Evolutionary conservation across 2,329 filamentous ascomycete species (phyloP), one percentile per base, ranked within the genome.

Genomic region (Cryphonectria japonica): DNA sequence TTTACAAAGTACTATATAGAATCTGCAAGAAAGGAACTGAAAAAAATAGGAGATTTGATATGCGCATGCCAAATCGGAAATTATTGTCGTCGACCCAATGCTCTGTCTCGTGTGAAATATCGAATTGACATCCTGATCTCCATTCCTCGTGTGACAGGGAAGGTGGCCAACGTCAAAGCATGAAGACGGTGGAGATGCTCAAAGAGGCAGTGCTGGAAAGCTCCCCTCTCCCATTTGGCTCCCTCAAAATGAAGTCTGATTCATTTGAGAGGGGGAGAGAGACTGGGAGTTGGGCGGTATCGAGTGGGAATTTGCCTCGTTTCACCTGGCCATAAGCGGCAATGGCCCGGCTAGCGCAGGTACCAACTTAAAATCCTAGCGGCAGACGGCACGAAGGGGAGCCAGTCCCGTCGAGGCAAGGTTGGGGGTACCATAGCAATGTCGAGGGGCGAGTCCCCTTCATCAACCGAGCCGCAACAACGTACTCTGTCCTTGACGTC

Each of bases 311-410:
- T 22, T 7, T 19, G 29, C 32, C 32, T 61, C 14, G 59, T 61
- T 61, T 61, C 59, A 61, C 59, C 59, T 61, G 59, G 59, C 59
- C 19, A 9, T 19, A 61, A 61, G 8, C 34, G 59, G 59, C 14
- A 61, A 61, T 39, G 22, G 59, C 32, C 34, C 19, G 32, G 59
- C 59, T 61, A 61, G 59, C 22, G 59, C 59, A 61, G 59, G 59
- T 61, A 61, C 59, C 59, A 61, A 39, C 59, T 39, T 26, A 61
- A 61, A 61, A 61, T n/a, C 59, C 59, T 22, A 22, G 59, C 59
- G 59, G 59, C 6, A 61, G 34, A 22, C 59, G 59, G 59, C 32
- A 61, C 59, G 32, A 16, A 26, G 59, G 32, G 59, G 59, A n/a
- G 16, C 59, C 59, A 61, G 59, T 61, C 59, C 59, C 34, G 59